These are phyloP conservation scores for Chrysophaeum taylorii DNA, from an alignment of 352 stramenopile genomes.

Conservation along the genomic window DNA sequence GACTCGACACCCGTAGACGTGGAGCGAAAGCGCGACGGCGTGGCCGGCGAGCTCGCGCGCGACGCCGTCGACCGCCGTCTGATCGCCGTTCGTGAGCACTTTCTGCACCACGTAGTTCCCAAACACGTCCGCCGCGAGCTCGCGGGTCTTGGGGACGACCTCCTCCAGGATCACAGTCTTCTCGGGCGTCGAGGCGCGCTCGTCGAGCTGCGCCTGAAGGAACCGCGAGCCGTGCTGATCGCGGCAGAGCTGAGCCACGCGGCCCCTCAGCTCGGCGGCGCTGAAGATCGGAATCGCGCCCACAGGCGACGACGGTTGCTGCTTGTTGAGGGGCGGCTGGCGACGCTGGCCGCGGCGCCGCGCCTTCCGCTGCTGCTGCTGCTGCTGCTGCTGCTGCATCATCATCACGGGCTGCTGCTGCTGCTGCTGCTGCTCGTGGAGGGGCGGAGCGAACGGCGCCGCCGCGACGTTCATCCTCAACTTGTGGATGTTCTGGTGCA, in stretches of 20 bases:
- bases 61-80: slow-evolving; percentile 68
- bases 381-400: too few species aligned
- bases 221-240: slow-evolving; percentile 77
- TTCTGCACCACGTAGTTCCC: slow-evolving; percentile 99
- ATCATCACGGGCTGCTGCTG: too few species aligned
- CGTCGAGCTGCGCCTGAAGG: slow-evolving; percentile 67
- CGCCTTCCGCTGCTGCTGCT: too few species aligned
- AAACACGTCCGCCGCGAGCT: slow-evolving; percentile 77
- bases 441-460: too few species aligned
- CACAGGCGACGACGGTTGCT: too few species aligned
- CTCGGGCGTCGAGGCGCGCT: slow-evolving; percentile 45
- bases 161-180: slow-evolving; percentile 64
- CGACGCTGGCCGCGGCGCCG: too few species aligned
- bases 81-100: slow-evolving; percentile 81
- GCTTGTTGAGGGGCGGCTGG: too few species aligned
- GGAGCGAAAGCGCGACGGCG: slow-evolving; percentile 83
- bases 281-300: background rate
- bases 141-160: slow-evolving; percentile 46
- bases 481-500: too few species aligned
- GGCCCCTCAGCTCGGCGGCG: slow-evolving; percentile 13
- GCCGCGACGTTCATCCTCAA: too few species aligned
- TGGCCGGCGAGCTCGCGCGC: slow-evolving; percentile 70
- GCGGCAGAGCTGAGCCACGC: slow-evolving; percentile 60
- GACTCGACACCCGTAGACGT: slow-evolving; percentile 91
- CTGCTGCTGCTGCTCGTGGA: too few species aligned